phyloP scores from a whole-genome alignment of 2,329 filamentous ascomycete species.

The Colletotrichum truncatum region DNA sequence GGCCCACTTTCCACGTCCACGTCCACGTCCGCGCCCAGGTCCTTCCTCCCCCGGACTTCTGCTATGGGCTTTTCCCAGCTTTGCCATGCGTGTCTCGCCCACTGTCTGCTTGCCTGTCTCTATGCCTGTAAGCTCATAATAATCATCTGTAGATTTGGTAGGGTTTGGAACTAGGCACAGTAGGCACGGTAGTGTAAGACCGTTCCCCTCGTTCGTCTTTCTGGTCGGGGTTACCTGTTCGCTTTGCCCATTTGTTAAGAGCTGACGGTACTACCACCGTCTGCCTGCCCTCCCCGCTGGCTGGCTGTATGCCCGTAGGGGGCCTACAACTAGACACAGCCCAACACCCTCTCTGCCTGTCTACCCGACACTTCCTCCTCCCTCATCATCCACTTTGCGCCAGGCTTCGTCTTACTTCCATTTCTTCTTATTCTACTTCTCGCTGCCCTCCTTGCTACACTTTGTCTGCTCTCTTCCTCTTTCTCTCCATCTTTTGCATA shows the following conservation, averaged over 20 bases:
- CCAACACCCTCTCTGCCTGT: background rate
- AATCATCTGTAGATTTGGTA: too few relatives aligned
- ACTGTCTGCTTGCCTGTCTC: background rate
- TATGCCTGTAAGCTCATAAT: background rate
- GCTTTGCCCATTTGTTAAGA: background rate
- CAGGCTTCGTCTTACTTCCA: slow-evolving; percentile 11
- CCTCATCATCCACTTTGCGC: slow-evolving; percentile 30
- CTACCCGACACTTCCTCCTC: slow-evolving; percentile 1
- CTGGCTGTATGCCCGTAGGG: too few relatives aligned
- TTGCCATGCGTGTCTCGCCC: background rate
- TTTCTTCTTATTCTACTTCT: slow-evolving; percentile 15
- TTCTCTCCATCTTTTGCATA: background rate
- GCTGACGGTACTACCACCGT: background rate
- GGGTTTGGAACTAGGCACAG: too few relatives aligned
- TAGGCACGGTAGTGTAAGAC: too few relatives aligned
- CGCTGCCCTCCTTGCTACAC: background rate
- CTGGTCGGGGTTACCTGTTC: background rate
- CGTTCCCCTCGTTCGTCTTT: background rate
- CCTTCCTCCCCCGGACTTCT: slow-evolving; percentile 5
- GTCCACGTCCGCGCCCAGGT: slow-evolving; percentile 6
- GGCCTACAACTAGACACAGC: too few relatives aligned
- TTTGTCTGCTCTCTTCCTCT: background rate
- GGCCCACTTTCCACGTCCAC: slow-evolving; percentile 25
- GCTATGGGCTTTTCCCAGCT: background rate
- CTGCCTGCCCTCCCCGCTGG: too few relatives aligned